Conservation (phyloP, 345 rosid species). For the Aurinia saxatilis region DNA sequence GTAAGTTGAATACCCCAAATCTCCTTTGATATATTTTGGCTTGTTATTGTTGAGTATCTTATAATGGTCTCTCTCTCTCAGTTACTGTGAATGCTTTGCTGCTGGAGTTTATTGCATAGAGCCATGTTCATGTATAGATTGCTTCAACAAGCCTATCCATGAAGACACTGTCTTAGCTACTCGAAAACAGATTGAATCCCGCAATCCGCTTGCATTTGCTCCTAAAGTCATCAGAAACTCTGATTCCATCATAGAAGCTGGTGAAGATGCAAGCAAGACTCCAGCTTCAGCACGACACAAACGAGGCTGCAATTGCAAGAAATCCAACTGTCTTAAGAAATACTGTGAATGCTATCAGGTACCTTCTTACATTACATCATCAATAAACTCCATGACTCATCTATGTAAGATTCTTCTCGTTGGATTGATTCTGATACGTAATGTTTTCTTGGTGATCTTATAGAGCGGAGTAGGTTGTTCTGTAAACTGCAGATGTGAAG, state of each 20-base stretch:
- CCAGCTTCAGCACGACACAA: slow-evolving; percentile 90
- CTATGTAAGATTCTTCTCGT: not conserved
- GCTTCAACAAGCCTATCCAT: slow-evolving; percentile 82
- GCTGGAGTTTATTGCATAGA: slow-evolving; percentile 91
- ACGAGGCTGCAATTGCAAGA: slow-evolving; percentile 97
- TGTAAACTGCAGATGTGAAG: slow-evolving; percentile 79
- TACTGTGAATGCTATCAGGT: slow-evolving; percentile 99
- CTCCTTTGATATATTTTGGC: not conserved
- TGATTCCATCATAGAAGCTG: slow-evolving; percentile 42
- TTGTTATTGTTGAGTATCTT: not conserved
- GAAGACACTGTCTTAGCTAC: slow-evolving; percentile 77
- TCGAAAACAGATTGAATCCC: slow-evolving; percentile 86
- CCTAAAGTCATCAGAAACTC: slow-evolving; percentile 74
- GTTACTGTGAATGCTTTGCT: slow-evolving; percentile 82
- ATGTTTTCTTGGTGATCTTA: not conserved
- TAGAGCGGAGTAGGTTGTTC: slow-evolving; percentile 95
- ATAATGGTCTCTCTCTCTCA: slow-evolving; percentile 7
- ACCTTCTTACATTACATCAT: not conserved
- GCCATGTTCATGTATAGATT: slow-evolving; percentile 80
- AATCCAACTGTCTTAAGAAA: slow-evolving; percentile 82
- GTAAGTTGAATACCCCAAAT: slow-evolving; percentile 39
- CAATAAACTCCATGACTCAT: not conserved
- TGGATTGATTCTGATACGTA: not conserved
- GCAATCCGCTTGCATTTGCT: slow-evolving; percentile 93
- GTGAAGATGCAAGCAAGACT: slow-evolving; percentile 61